Conservation (phyloP, 495 filamentous ascomycete species). For the Aspergillus bertholletiae region DNA sequence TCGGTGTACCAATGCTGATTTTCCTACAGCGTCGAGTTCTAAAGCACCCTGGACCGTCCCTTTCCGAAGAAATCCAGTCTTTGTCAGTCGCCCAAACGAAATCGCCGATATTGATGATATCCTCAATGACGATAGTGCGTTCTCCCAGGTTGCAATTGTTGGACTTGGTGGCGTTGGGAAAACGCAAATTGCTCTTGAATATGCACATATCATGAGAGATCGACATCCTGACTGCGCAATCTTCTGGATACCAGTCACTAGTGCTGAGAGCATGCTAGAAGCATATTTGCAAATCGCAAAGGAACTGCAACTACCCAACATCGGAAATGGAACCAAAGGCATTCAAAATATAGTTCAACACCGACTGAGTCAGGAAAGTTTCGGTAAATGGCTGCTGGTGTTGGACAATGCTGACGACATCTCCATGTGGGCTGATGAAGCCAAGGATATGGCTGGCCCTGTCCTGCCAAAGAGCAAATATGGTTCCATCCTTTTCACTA, state of each 20-base stretch:
- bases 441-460: background rate
- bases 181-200: conserved; percentile 47
- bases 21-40: background rate
- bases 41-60: conserved; percentile 16
- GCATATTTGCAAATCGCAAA: conserved; percentile 38
- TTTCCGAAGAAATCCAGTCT: conserved; percentile 21
- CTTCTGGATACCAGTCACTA: conserved; percentile 48
- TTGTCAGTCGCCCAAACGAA: conserved; percentile 23
- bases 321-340: conserved; percentile 11
- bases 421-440: conserved; percentile 21
- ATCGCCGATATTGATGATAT: conserved; percentile 6
- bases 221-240: conserved; percentile 37
- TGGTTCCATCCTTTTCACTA: conserved; percentile 37
- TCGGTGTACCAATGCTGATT: background rate
- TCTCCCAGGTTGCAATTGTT: conserved; percentile 23
- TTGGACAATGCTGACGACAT: conserved; percentile 39
- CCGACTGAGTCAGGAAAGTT: conserved; percentile 19
- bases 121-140: background rate
- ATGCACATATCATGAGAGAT: conserved; percentile 38
- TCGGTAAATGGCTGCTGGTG: conserved; percentile 35
- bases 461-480: conserved; percentile 23
- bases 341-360: conserved; percentile 22
- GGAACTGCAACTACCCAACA: conserved; percentile 16
- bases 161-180: conserved; percentile 50
- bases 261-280: conserved; percentile 37